phyloP scores from a whole-genome alignment of 2,329 filamentous ascomycete species.

The Colletotrichum paranaense region DNA sequence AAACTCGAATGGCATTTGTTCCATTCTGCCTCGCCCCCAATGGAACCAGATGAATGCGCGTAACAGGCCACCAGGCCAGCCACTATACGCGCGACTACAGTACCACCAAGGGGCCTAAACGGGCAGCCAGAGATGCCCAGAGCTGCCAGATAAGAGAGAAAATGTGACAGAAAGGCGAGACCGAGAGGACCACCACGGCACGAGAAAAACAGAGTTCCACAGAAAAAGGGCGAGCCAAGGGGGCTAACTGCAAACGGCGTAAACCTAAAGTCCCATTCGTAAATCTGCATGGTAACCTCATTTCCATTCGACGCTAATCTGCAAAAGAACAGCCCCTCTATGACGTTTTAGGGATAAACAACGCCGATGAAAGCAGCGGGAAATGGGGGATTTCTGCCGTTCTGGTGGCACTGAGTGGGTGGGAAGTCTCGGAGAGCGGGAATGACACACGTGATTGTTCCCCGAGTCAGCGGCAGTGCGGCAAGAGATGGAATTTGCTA shows the following conservation, averaged over 20 bases:
- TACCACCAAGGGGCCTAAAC: neutral
- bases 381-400: no score
- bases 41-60: neutral
- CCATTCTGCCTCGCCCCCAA: neutral
- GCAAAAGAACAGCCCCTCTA: neutral
- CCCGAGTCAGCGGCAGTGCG: neutral
- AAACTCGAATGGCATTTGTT: neutral
- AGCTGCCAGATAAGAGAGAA: no score
- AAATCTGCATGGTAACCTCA: neutral
- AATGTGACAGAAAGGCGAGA: neutral
- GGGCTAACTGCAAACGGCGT: constrained; percentile 23
- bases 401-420: no score
- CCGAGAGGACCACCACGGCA: neutral
- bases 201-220: neutral
- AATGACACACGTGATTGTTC: constrained; percentile 22
- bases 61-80: neutral
- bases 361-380: neutral
- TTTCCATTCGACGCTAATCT: constrained; percentile 11
- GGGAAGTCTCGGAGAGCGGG: neutral
- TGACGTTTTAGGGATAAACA: constrained; percentile 18
- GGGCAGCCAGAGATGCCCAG: neutral
- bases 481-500: neutral
- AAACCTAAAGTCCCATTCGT: neutral
- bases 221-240: neutral
- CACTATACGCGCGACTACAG: neutral